phyloP scores from a whole-genome alignment of 2,329 filamentous ascomycete species.

The Fusarium oxysporum region DNA sequence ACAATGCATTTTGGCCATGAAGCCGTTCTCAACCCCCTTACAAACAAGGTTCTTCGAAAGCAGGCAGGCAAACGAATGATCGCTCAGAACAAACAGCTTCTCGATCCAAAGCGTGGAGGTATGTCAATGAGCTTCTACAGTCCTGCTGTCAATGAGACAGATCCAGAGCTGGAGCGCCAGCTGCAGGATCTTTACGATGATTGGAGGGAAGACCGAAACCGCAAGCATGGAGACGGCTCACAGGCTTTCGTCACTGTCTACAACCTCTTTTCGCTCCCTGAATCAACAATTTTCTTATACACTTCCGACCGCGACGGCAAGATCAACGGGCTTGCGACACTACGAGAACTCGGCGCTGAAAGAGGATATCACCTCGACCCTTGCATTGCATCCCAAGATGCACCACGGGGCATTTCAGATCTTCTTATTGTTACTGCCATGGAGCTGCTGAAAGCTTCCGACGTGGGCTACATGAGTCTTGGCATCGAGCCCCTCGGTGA shows the following conservation, averaged over 20 bases:
- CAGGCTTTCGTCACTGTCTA: constrained; percentile 21
- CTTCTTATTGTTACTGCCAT: constrained; percentile 8
- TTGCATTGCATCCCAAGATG: constrained; percentile 5
- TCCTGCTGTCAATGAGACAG: neutral
- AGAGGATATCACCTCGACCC: constrained; percentile 18
- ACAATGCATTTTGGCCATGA: constrained; percentile 13
- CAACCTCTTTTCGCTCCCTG: neutral
- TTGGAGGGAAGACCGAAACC: constrained; percentile 9
- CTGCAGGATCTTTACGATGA: constrained; percentile 10
- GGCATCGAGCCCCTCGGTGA: neutral
- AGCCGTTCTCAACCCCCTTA: constrained; percentile 4
- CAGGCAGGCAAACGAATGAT: constrained; percentile 16
- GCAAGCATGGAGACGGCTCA: neutral
- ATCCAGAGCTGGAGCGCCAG: neutral
- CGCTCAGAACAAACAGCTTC: constrained; percentile 10
- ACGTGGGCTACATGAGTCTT: constrained; percentile 9
- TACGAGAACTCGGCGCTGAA: constrained; percentile 8
- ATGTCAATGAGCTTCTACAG: neutral
- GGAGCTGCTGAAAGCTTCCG: neutral
- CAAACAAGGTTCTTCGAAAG: constrained; percentile 4
- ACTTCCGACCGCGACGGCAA: neutral
- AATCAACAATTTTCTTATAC: constrained; percentile 5
- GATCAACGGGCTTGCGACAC: constrained; percentile 9
- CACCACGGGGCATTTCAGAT: constrained; percentile 8
- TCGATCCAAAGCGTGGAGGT: neutral